Conservation (phyloP, 2,329 filamentous ascomycete genomes). For the Albifimbria verrucaria region DNA sequence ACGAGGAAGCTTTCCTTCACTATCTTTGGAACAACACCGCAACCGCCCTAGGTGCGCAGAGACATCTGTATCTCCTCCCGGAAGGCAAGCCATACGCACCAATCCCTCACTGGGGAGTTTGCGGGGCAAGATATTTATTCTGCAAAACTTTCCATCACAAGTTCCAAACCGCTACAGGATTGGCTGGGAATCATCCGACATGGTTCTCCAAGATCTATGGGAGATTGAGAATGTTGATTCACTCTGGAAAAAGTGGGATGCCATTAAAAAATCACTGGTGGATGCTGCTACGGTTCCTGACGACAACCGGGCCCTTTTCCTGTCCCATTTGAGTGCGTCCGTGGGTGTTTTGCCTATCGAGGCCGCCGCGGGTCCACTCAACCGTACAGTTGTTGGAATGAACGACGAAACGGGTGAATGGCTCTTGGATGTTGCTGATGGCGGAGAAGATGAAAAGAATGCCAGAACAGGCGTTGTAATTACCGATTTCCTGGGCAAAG, state of each 20-base stretch:
- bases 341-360: neutral
- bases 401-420: neutral
- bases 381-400: slow-evolving; percentile 1
- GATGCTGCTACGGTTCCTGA: neutral
- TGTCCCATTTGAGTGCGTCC: neutral
- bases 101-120: neutral
- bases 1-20: neutral
- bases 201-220: neutral
- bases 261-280: neutral
- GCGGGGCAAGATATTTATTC: neutral
- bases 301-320: neutral
- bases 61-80: neutral
- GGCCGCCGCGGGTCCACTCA: neutral
- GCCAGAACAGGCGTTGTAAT: neutral
- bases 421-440: neutral
- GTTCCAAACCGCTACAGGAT: neutral
- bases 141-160: neutral
- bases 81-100: neutral
- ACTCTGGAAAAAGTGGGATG: neutral
- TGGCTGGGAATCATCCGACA: neutral
- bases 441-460: neutral
- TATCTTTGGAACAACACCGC: slow-evolving; percentile 1
- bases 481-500: neutral
- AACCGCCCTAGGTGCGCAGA: neutral
- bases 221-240: neutral